phyloP scores from a whole-genome alignment of 192 early-diverging fungal species.

The Dissophora globulifera region DNA sequence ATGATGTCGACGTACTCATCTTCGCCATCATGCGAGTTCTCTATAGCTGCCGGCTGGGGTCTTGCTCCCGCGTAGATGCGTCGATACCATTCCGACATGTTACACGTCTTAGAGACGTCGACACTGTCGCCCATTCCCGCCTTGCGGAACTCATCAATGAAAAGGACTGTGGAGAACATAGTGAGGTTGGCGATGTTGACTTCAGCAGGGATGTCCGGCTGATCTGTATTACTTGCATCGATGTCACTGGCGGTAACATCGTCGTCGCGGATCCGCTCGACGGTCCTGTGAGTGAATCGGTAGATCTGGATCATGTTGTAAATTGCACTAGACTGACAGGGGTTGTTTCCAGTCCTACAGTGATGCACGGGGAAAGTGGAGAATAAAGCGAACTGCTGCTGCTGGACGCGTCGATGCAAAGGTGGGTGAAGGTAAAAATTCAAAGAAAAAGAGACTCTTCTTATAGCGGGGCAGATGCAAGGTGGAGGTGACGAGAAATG shows the following conservation, averaged over 20 bases:
- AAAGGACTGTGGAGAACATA: constrained; percentile 49
- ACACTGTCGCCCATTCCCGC: constrained; percentile 35
- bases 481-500: no score
- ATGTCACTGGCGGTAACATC: neutral
- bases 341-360: no score
- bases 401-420: no score
- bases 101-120: constrained; percentile 47
- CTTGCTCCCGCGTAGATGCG: constrained; percentile 25
- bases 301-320: constrained; percentile 39
- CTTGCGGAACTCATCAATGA: constrained; percentile 34
- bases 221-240: no score
- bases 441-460: no score
- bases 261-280: constrained; percentile 6
- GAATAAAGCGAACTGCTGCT: no score
- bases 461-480: no score
- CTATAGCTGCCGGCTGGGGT: neutral
- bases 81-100: constrained; percentile 51
- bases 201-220: constrained; percentile 20
- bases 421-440: no score
- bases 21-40: neutral
- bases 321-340: no score
- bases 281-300: constrained; percentile 34
- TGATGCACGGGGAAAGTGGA: no score
- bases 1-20: constrained; percentile 29
- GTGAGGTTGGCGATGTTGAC: constrained; percentile 29